These are phyloP conservation scores for Monosporascus sp. DNA, from an alignment of 2,329 filamentous ascomycete species.

Conservation along the genomic window DNA sequence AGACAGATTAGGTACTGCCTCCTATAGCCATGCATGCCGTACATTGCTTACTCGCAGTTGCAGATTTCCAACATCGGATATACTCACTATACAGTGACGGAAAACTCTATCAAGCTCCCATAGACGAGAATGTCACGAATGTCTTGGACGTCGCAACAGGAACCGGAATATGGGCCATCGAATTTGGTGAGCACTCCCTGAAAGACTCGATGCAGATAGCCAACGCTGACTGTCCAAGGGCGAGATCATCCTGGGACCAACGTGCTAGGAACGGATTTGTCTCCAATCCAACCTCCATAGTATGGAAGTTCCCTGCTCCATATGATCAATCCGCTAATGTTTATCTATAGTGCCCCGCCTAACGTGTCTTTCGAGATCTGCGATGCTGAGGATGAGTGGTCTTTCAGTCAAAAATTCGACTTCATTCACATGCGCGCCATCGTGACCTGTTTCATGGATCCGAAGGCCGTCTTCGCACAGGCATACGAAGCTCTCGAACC, in stretches of 20 bases:
- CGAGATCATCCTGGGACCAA: slow-evolving; percentile 14
- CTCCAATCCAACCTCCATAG: slow-evolving; percentile 18
- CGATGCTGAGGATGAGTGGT: slow-evolving; percentile 22
- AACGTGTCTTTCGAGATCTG: slow-evolving; percentile 22
- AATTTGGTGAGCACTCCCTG: slow-evolving; percentile 9
- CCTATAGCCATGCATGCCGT: neutral
- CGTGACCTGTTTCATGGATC: slow-evolving; percentile 17
- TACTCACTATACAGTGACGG: slow-evolving; percentile 15
- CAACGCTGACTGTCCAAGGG: slow-evolving; percentile 4
- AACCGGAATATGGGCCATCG: slow-evolving; percentile 18
- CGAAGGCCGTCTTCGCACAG: slow-evolving; percentile 12
- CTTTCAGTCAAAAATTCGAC: slow-evolving; percentile 14
- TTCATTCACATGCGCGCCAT: slow-evolving; percentile 20
- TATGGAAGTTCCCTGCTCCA: slow-evolving; percentile 4
- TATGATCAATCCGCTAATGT: neutral
- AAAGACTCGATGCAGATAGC: neutral
- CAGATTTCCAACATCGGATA: slow-evolving; percentile 21
- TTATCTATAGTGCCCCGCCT: slow-evolving; percentile 10
- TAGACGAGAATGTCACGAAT: slow-evolving; percentile 6
- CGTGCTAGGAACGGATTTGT: slow-evolving; percentile 15
- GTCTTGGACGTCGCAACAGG: slow-evolving; percentile 15
- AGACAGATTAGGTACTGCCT: slow-evolving; percentile 13
- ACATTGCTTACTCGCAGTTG: neutral
- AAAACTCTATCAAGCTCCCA: slow-evolving; percentile 16
- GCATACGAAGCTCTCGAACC: slow-evolving; percentile 12